These are phyloP conservation scores for Phialemoniopsis sp. DNA, from an alignment of 2,329 filamentous ascomycete species.

Conservation along the genomic window DNA sequence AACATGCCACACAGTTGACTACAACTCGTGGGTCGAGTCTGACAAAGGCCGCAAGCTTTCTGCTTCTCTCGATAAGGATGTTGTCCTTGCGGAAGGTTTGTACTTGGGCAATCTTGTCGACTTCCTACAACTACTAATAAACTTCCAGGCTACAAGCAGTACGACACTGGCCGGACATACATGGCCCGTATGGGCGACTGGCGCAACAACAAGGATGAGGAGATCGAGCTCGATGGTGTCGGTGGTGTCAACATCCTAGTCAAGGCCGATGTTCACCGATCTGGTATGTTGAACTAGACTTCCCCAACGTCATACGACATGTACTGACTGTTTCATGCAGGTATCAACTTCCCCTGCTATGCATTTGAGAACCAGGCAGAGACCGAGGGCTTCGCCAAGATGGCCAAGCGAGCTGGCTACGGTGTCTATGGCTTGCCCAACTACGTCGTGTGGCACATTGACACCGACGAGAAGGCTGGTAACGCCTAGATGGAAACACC, in stretches of 20 bases:
- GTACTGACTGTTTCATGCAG: slow-evolving; percentile 36
- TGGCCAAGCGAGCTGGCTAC: slow-evolving; percentile 95
- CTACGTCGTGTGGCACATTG: slow-evolving; percentile 98
- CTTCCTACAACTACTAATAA: slow-evolving; percentile 8
- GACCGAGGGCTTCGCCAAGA: slow-evolving; percentile 97
- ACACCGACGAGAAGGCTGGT: slow-evolving; percentile 90
- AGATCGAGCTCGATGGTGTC: slow-evolving; percentile 90
- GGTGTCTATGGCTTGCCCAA: slow-evolving; percentile 90
- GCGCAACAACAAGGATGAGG: slow-evolving; percentile 85
- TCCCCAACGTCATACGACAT: background rate
- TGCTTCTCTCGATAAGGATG: slow-evolving; percentile 70
- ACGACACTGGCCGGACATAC: slow-evolving; percentile 82
- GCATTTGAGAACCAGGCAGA: slow-evolving; percentile 98
- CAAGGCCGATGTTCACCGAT: slow-evolving; percentile 95
- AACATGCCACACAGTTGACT: slow-evolving; percentile 64
- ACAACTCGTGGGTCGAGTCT: slow-evolving; percentile 98
- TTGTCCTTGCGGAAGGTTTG: slow-evolving; percentile 81
- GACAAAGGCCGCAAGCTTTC: slow-evolving; percentile 75
- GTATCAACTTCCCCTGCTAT: slow-evolving; percentile 96
- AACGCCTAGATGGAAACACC: slow-evolving; percentile 47
- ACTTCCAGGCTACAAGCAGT: slow-evolving; percentile 78
- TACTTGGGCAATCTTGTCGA: background rate
- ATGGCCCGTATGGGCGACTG: slow-evolving; percentile 92
- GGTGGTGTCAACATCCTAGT: slow-evolving; percentile 97
- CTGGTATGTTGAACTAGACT: slow-evolving; percentile 54